Conservation (phyloP, 257 asterid species). For the Solanum megistacrolobum region DNA sequence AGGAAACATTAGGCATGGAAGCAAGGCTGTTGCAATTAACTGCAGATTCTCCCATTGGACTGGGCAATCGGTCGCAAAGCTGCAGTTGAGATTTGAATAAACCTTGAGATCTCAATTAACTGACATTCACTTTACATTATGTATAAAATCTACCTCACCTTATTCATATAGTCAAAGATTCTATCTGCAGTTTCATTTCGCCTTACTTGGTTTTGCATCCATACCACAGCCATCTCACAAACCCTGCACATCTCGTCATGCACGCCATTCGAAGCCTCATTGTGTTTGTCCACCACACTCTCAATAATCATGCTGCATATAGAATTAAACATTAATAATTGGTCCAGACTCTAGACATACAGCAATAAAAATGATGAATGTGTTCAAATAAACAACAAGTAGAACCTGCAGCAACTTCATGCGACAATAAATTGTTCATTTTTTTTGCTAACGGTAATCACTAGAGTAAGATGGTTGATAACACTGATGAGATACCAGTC, state of each 20-base stretch:
- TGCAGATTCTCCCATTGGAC: slow-evolving; percentile 81
- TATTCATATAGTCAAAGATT: slow-evolving; percentile 58
- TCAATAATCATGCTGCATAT: slow-evolving; percentile 52
- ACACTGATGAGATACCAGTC: background rate
- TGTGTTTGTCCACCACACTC: slow-evolving; percentile 70
- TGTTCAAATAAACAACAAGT: background rate
- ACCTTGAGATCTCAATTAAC: slow-evolving; percentile 1
- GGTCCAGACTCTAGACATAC: background rate
- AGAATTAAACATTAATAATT: background rate
- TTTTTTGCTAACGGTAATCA: background rate
- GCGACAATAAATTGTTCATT: background rate
- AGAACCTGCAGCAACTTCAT: background rate
- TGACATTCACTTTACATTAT: background rate
- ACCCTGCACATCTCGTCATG: slow-evolving; percentile 52
- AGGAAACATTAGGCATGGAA: slow-evolving; percentile 57
- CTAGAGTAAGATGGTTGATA: background rate
- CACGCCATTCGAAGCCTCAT: slow-evolving; percentile 15
- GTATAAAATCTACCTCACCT: slow-evolving; percentile 26
- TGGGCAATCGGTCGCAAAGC: slow-evolving; percentile 86
- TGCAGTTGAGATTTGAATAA: slow-evolving; percentile 10
- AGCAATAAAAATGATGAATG: background rate
- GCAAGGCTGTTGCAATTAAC: slow-evolving; percentile 56
- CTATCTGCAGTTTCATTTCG: slow-evolving; percentile 51
- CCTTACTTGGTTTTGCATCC: slow-evolving; percentile 71
- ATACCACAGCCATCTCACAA: slow-evolving; percentile 84